Evolutionary conservation across 2,329 filamentous ascomycete genomes (phyloP), one percentile per base, ranked within the genome.

Genomic region (Trichoderma atroviride): DNA sequence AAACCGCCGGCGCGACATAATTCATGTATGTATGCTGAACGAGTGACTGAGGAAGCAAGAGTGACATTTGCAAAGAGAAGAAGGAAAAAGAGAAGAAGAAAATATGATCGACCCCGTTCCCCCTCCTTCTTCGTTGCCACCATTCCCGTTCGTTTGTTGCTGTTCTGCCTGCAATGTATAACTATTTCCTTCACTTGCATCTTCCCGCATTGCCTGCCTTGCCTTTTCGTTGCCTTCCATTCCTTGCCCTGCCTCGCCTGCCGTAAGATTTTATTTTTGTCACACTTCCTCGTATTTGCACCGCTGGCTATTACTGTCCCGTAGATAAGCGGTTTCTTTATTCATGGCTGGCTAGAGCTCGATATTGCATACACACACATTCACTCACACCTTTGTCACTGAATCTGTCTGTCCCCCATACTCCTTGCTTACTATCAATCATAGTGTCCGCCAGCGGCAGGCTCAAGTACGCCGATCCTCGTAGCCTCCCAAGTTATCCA

Each of bases 401-500:
- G 52, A n/a, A 35, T 65, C 35, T 65, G 53, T 31, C 57, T 35
- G 33, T 35, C 19, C 33, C 40, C 27, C 47, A 29, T 11, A 33
- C 62, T 57, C 14, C 27, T 59, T 67, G 31, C 69, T 70, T 47
- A 70, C 63, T 58, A 61, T 33, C 71, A 62, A 68, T 70, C 73
- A 64, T 72, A 76, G 75, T 71, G 43, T 73, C 75, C 62, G 74
- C 74, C 29, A 77, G 80, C 47, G 83, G 83, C 57, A 82, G 81
- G 65, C 82, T 94, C 70, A 91, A 89, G 78, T 92, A 93, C 83
- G 92, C 92, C 70, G 86, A 88, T 75, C 87, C 91, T 55, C 84
- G 88, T 75, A 89, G 92, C 74, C 86, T 96, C 27, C 92, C 92
- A 47, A 92, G 90, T 75, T 95, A 86, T 75, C 92, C 92, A 14